These are phyloP conservation scores for Debaryomyces subglobosus DNA, from an alignment of 1,139 yeast species.

Conservation along the genomic window DNA sequence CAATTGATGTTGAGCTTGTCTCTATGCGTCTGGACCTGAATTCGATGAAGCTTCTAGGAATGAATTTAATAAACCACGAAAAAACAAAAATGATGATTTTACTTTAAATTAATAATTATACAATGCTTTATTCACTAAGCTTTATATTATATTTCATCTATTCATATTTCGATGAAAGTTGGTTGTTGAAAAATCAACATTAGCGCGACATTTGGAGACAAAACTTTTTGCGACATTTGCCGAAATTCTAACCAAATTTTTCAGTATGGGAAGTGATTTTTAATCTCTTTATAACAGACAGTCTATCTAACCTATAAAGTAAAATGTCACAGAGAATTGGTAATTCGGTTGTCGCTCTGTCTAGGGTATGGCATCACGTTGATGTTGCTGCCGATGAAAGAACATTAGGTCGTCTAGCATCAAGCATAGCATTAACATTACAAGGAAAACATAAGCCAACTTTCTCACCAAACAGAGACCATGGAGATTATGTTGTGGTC, in stretches of 20 bases:
- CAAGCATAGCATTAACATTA: constrained; percentile 81
- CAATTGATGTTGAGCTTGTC: constrained; percentile 6
- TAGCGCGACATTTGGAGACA: constrained; percentile 2
- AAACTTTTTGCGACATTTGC: constrained; percentile 11
- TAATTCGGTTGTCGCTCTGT: constrained; percentile 70
- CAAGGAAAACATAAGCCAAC: constrained; percentile 98
- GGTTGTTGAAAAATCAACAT: constrained; percentile 6
- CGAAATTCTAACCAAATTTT: constrained; percentile 9
- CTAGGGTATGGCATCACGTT: constrained; percentile 94
- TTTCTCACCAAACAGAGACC: constrained; percentile 71
- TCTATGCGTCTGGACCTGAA: constrained; percentile 1
- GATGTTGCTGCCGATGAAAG: constrained; percentile 84
- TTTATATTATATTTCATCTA: neutral
- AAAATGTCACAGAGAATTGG: constrained; percentile 62
- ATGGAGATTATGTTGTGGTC: constrained; percentile 96
- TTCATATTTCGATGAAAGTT: neutral
- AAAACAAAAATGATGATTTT: neutral
- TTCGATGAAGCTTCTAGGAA: neutral
- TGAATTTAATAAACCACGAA: constrained; percentile 1
- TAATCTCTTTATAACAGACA: neutral
- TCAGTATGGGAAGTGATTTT: constrained; percentile 1
- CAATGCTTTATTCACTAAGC: neutral
- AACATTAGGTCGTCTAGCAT: constrained; percentile 90
- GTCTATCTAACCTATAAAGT: neutral
- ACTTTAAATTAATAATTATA: neutral